Base-by-base conservation (phyloP, 2,329 filamentous ascomycete genomes). In the Hortaea sp. region DNA sequence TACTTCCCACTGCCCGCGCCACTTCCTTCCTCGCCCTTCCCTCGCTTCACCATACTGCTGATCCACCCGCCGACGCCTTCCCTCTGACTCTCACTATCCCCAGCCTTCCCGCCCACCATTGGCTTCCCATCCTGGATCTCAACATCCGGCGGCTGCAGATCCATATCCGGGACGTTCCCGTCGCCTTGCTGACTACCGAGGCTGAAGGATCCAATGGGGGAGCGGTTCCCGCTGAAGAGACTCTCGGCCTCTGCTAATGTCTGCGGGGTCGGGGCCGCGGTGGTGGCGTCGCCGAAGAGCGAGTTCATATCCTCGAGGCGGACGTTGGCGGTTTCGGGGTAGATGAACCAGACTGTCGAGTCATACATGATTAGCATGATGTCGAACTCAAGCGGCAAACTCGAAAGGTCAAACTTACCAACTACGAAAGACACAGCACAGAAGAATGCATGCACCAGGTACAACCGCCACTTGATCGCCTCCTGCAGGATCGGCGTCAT, bases 281-380 rank as follows among this genome's bases (percentile, higher is more conserved):
- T 89, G 28, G 86, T 92, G 32, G 89, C 86, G 65, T 98, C 92
- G 53, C 92, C 92, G 61, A 98, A 98, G 11, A 98, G 70, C 2
- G 81, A 77, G 63, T 94, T 87, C 92, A 98, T 98, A 57, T 98
- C 92, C 68, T 98, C 92, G 43, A 98, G 76, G 47, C 89, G 84
- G 48, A 98, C 82, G 58, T 94, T 94, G 56, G 89, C 92, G 0
- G 92, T 98, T 68, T 98, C 92, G 29, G 92, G 92, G 65, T 97
- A 98, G 56, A 95, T 79, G 68, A 97, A 97, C 69, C 90, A 98
- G 6, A 98, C 92, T 95, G 62, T 12, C 2, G 20, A 20, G 20
- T 20, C 29, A 38, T 31, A 39, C 13, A 10, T 34, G 9, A 39
- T n/a, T 10, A 20, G 20, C 20, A 20, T 20, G 4, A 20, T 20